These are phyloP conservation scores for Nannizziopsis barbatae DNA, from an alignment of 2,329 filamentous ascomycete genomes.

Conservation along the genomic window DNA sequence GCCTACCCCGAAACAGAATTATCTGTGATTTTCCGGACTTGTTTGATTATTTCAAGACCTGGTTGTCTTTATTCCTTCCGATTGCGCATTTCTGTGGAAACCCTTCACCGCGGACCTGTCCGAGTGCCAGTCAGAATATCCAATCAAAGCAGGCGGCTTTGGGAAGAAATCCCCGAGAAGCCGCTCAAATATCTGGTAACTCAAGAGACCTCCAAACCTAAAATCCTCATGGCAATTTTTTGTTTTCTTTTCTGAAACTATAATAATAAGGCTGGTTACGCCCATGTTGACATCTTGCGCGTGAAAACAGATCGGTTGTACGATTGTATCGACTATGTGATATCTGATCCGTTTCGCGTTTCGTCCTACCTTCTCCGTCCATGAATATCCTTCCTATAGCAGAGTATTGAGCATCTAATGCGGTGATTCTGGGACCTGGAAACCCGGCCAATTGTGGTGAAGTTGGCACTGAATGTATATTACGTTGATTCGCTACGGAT, in stretches of 20 bases:
- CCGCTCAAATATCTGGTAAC: slow-evolving; percentile 8
- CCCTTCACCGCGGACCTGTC: neutral
- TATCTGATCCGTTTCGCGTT: slow-evolving; percentile 6
- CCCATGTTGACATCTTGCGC: neutral
- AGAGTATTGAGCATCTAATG: neutral
- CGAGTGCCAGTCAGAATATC: neutral
- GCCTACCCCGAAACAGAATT: too few species aligned
- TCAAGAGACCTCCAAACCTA: neutral
- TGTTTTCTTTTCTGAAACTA: neutral
- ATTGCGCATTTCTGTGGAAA: too few species aligned
- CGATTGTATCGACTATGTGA: slow-evolving; percentile 10
- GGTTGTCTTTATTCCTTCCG: too few species aligned
- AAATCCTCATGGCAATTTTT: slow-evolving; percentile 2
- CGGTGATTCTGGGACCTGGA: neutral
- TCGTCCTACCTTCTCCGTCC: slow-evolving; percentile 3
- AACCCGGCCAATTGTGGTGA: neutral
- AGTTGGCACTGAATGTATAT: neutral
- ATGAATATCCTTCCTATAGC: neutral
- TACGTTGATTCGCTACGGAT: neutral
- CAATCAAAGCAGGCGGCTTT: neutral
- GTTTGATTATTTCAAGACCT: too few species aligned
- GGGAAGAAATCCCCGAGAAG: neutral
- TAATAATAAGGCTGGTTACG: slow-evolving; percentile 1
- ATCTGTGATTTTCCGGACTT: too few species aligned
- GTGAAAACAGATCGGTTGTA: slow-evolving; percentile 3